Base-by-base conservation (phyloP, 148 eudicot genomes). In the Vaccinium darrowii region DNA sequence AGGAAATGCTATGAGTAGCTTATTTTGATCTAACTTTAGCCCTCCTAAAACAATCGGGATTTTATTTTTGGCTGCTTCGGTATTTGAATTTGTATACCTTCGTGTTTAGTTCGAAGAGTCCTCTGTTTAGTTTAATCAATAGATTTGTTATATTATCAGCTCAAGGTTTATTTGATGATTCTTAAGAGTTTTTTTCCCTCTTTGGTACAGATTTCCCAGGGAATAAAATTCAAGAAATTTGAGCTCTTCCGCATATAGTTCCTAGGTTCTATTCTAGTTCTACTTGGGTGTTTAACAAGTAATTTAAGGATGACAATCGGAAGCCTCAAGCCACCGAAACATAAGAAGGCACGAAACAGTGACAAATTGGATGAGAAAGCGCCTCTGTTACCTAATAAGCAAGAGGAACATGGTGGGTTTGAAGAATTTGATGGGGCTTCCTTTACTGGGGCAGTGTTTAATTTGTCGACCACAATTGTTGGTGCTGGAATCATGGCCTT, bases 401-500 rank as follows among this genome's bases (percentile, higher is more conserved):
- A 87, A 65, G 86, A 86, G 82, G 88, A 90, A 85, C 88, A 87
- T 21, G 39, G 43, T 69, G 43, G 43, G 18, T 69, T 33, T 30
- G 43, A 69, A 27, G 74, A 69, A 16, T 85, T 86, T 33, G 85
- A 90, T 79, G 94, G 93, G 76, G 92, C 92, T 72, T 94, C 98
- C 3, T 92, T 87, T 85, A 86, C 91, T 56, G 95, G 96, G 78
- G 93, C 96, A 39, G 98, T 95, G 50, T 93, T 94, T 80, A 95
- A 95, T 87, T 88, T 95, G 62, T 90, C 96, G 0, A 91, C 95
- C 30, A 94, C 98, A 23, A 89, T 93, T 72, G 89, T 95, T 39
- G 98, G 98, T 81, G 98, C 98, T 23, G 98, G 98, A 82, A 93
- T 95, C 75, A 95, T 95, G 97, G 91, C 95, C 76, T 89, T 94